phyloP scores from a whole-genome alignment of 768 basidiomycete genomes.

The Boletus subparvulus region DNA sequence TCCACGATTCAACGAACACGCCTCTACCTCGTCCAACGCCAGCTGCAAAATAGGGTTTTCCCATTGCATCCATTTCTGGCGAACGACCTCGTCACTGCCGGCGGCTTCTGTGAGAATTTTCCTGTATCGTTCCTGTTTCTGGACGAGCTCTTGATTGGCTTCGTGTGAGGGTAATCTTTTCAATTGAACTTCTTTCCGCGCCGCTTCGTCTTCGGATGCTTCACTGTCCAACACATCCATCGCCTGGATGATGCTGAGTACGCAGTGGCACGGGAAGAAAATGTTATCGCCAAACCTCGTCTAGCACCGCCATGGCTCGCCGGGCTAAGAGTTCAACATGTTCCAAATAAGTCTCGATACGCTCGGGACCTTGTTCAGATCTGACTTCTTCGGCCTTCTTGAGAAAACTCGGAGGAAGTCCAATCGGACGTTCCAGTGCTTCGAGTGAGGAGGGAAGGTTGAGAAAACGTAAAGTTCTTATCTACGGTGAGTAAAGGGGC shows the following conservation, averaged over 20 bases:
- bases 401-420: slow-evolving; percentile 84
- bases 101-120: slow-evolving; percentile 69
- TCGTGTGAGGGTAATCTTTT: slow-evolving; percentile 70
- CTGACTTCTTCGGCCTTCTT: slow-evolving; percentile 85
- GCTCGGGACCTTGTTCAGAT: slow-evolving; percentile 68
- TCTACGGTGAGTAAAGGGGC: slow-evolving; percentile 4
- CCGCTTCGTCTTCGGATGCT: slow-evolving; percentile 78
- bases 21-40: slow-evolving; percentile 58
- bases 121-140: slow-evolving; percentile 70
- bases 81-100: slow-evolving; percentile 73
- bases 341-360: slow-evolving; percentile 69
- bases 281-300: slow-evolving; percentile 57
- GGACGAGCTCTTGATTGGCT: slow-evolving; percentile 71
- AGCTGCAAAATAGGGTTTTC: slow-evolving; percentile 68
- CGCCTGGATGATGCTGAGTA: slow-evolving; percentile 48
- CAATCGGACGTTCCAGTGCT: slow-evolving; percentile 81
- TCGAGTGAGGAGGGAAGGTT: slow-evolving; percentile 87
- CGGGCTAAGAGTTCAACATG: slow-evolving; percentile 67
- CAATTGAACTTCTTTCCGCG: slow-evolving; percentile 49
- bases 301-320: slow-evolving; percentile 59
- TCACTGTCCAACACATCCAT: slow-evolving; percentile 91
- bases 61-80: slow-evolving; percentile 89
- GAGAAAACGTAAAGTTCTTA: slow-evolving; percentile 62
- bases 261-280: background rate
- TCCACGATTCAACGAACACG: background rate